A percentile compares a stretch with the other conserved stretches of the same genome.
Evolutionary conservation across 2,329 filamentous ascomycete genomes (phyloP).

Genomic region (Tolypocladium paradoxum): DNA sequence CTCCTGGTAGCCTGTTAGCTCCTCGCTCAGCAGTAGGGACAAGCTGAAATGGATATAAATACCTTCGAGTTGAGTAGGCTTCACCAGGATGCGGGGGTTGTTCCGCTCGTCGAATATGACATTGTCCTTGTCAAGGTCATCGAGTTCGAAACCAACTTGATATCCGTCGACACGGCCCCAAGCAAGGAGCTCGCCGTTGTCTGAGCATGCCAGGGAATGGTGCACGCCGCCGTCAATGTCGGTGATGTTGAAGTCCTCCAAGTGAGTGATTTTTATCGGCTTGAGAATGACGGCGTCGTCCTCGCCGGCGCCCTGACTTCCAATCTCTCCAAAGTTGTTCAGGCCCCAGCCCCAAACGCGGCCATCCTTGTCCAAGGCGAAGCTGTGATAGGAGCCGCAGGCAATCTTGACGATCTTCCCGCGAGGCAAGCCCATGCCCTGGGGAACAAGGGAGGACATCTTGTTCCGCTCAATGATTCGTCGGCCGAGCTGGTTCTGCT

Average conservation of each 20-base stretch:
- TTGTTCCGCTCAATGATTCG: slow-evolving; percentile 51
- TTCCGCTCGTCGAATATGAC: slow-evolving; percentile 52
- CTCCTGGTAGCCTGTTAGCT: slow-evolving; percentile 14
- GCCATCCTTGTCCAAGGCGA: slow-evolving; percentile 62
- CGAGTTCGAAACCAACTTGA: slow-evolving; percentile 46
- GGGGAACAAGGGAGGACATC: slow-evolving; percentile 48
- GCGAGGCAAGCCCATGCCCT: slow-evolving; percentile 45
- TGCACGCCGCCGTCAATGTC: slow-evolving; percentile 62
- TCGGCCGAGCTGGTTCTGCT: slow-evolving; percentile 55
- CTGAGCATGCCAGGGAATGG: slow-evolving; percentile 58
- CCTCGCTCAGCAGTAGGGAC: background rate
- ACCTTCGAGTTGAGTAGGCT: slow-evolving; percentile 31
- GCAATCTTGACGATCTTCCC: slow-evolving; percentile 45
- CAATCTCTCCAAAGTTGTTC: slow-evolving; percentile 79
- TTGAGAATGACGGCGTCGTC: slow-evolving; percentile 58
- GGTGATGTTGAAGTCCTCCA: slow-evolving; percentile 53
- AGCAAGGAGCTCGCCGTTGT: slow-evolving; percentile 44
- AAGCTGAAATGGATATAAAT: slow-evolving; percentile 13
- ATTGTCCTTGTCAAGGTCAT: slow-evolving; percentile 35
- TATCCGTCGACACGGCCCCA: slow-evolving; percentile 48
- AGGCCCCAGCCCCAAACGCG: slow-evolving; percentile 74
- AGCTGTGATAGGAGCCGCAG: slow-evolving; percentile 71
- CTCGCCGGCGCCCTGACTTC: slow-evolving; percentile 39
- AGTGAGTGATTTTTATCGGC: slow-evolving; percentile 54
- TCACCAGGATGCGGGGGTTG: slow-evolving; percentile 52